Conservation (phyloP, 169 alveolate genomes). For the Cyclospora cayetanensis region DNA sequence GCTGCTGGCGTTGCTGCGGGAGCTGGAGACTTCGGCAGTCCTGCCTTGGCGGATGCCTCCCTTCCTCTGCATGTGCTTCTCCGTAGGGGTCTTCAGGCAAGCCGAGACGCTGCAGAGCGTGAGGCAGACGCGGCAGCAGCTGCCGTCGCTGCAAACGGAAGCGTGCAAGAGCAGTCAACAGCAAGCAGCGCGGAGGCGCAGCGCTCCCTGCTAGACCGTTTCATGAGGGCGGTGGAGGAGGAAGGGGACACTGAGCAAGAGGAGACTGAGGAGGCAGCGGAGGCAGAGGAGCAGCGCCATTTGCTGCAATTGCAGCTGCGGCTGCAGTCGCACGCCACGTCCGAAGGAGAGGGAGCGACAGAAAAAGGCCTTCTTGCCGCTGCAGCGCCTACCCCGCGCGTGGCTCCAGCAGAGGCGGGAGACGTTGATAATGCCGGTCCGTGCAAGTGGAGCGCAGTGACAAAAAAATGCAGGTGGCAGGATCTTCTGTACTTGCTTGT, state of each 20-base stretch:
- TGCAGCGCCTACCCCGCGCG: too few relatives aligned
- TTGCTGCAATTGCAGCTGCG: background rate
- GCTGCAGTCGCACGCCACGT: background rate
- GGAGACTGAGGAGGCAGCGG: slow-evolving; percentile 1
- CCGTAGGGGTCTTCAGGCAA: background rate
- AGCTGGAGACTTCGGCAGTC: too few relatives aligned
- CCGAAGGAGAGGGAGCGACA: background rate
- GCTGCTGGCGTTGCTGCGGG: slow-evolving; percentile 6
- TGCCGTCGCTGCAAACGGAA: background rate
- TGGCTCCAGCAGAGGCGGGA: too few relatives aligned
- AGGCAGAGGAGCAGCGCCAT: background rate
- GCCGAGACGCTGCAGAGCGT: background rate
- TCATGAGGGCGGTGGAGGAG: background rate
- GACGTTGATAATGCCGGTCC: too few relatives aligned
- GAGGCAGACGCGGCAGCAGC: background rate
- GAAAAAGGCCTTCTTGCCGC: too few relatives aligned
- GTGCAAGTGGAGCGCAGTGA: too few relatives aligned
- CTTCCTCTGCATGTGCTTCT: background rate
- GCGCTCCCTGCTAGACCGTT: background rate
- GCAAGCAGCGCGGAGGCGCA: background rate
- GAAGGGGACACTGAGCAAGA: background rate
- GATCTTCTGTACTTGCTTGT: too few relatives aligned
- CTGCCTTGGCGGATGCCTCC: too few relatives aligned
- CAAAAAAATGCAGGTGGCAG: too few relatives aligned
- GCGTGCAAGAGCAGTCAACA: background rate